Evolutionary conservation across 2,329 filamentous ascomycete species (phyloP).

Genomic region (Dactylella cylindrospora): DNA sequence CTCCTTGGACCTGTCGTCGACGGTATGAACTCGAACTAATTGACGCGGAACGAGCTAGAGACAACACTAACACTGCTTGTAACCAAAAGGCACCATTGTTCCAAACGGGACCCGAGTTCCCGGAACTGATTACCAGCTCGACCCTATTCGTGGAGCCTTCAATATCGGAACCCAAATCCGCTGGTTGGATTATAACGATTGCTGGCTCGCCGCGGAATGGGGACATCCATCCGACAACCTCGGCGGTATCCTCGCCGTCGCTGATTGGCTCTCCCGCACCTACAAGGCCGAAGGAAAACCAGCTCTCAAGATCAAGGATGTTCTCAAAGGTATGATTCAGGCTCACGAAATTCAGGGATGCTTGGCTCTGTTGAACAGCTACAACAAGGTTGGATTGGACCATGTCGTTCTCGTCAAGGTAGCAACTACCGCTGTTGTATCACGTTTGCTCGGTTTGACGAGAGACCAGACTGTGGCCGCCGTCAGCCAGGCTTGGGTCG

Average conservation of each 20-base stretch:
- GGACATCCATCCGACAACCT: conserved; percentile 98
- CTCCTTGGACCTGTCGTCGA: conserved; percentile 88
- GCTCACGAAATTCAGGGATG: conserved; percentile 98
- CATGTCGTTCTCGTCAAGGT: conserved; percentile 99
- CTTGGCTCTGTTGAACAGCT: conserved; percentile 94
- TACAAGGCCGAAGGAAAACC: conserved; percentile 73
- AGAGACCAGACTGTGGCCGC: conserved; percentile 92
- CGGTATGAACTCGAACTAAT: conserved; percentile 51
- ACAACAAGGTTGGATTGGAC: conserved; percentile 97
- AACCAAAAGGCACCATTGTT: conserved; percentile 66
- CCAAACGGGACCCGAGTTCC: conserved; percentile 90
- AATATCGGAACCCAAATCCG: conserved; percentile 99
- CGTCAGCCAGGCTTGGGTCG: conserved; percentile 95
- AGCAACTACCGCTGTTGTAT: conserved; percentile 87
- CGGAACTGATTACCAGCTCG: conserved; percentile 89
- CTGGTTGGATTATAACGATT: conserved; percentile 99
- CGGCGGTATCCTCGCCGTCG: conserved; percentile 88
- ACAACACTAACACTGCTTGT: not conserved
- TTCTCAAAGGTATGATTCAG: conserved; percentile 98
- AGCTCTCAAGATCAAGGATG: conserved; percentile 77
- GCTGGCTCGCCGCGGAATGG: conserved; percentile 98
- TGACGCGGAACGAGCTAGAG: not conserved
- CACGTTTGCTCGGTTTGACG: conserved; percentile 87
- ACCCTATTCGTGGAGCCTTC: conserved; percentile 94
- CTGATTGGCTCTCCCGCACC: conserved; percentile 96